A percentile compares a stretch with the other conserved stretches of the same genome.
phyloP scores from a whole-genome alignment of 495 filamentous ascomycete genomes.

The Lophiotrema nucula region DNA sequence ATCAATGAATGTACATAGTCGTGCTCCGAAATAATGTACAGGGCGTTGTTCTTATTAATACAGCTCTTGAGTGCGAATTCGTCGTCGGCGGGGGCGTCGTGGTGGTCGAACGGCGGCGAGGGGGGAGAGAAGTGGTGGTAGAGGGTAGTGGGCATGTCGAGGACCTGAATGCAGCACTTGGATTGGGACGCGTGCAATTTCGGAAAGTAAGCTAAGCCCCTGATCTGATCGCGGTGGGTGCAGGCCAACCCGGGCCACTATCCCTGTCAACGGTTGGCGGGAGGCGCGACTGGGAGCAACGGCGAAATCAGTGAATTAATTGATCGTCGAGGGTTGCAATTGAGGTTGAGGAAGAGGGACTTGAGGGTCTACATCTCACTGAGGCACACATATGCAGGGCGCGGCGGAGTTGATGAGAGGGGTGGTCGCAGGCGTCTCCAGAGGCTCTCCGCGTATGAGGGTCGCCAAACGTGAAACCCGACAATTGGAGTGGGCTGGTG shows the following conservation, averaged over 20 bases:
- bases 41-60: constrained; percentile 9
- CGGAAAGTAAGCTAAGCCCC: constrained; percentile 27
- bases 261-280: constrained; percentile 19
- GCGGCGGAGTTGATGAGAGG: constrained; percentile 17
- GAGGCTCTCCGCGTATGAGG: constrained; percentile 22
- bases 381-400: background rate
- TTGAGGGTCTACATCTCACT: background rate
- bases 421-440: constrained; percentile 12
- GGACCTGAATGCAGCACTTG: too few species aligned
- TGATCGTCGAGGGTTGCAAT: background rate
- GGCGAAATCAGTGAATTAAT: background rate
- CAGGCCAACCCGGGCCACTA: constrained; percentile 6
- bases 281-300: constrained; percentile 9
- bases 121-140: constrained; percentile 18
- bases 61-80: background rate
- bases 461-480: constrained; percentile 30
- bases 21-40: constrained; percentile 29
- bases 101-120: constrained; percentile 1
- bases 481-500: constrained; percentile 30
- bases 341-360: background rate
- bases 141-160: constrained; percentile 27
- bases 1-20: constrained; percentile 28
- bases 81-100: background rate
- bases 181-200: constrained; percentile 21
- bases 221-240: constrained; percentile 17